Conservation (phyloP, 1,284 basidiomycete species). For the Ceratobasidium sp. region DNA sequence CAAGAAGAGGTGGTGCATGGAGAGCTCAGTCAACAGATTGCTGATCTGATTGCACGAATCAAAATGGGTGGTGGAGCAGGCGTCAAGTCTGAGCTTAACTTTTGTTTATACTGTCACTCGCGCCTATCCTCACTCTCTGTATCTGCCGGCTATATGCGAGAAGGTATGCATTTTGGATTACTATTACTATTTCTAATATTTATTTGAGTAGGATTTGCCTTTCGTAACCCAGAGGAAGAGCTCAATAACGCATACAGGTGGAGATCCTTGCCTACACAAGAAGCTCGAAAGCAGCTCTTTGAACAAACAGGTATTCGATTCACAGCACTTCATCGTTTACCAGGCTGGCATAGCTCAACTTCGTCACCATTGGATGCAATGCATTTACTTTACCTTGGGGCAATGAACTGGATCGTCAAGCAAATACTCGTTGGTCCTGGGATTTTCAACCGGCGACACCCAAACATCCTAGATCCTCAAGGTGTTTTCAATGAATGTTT, state of each 20-base stretch:
- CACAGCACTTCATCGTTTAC: slow-evolving; percentile 23
- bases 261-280: neutral
- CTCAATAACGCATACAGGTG: slow-evolving; percentile 20
- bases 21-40: slow-evolving; percentile 12
- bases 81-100: slow-evolving; percentile 12
- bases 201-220: neutral
- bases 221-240: slow-evolving; percentile 14
- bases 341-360: slow-evolving; percentile 30
- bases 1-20: neutral
- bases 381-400: slow-evolving; percentile 38
- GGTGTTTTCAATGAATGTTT: slow-evolving; percentile 19
- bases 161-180: slow-evolving; percentile 1
- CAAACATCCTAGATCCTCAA: neutral
- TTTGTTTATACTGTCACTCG: slow-evolving; percentile 17
- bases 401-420: slow-evolving; percentile 36
- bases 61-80: slow-evolving; percentile 36
- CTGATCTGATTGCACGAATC: slow-evolving; percentile 26
- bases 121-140: neutral
- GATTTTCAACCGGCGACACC: neutral
- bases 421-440: slow-evolving; percentile 21
- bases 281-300: slow-evolving; percentile 1
- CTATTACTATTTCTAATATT: neutral
- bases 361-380: slow-evolving; percentile 23
- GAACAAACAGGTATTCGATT: slow-evolving; percentile 13
- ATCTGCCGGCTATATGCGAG: neutral